Base-by-base conservation (phyloP, 2,329 filamentous ascomycete genomes). In the Pseudocercospora fuligena region DNA sequence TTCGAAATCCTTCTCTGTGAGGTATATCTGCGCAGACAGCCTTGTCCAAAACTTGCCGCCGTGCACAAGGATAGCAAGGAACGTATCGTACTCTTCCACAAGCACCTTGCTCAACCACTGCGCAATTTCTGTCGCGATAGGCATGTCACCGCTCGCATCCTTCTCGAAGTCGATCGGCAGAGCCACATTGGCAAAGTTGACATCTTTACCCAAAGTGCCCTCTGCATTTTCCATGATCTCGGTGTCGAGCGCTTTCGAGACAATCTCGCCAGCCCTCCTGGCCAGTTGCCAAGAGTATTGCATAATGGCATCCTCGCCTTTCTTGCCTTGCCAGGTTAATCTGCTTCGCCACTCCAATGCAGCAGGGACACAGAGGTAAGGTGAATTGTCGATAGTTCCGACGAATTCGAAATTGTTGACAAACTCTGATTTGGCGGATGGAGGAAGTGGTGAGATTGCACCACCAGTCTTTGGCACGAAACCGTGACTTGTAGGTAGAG, bases 401-500 rank as follows among this genome's bases (percentile, higher is more conserved):
- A 93, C 86, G 12, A 71, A 72, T 12, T 70, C 70, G 74, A 97
- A 97, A 51, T 89, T 88, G 12, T 77, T 80, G 16, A 92, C 85
- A 69, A 92, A 97, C 0, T 78, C 75, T 8, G 85, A 85, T 73
- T 90, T 89, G 25, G 69, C 64, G 49, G 66, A 77, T n/a, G 78
- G 75, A 2, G 82, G 80, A 25, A 85, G 65, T 29, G 82, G 78
- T 62, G 78, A 81, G 29, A 75, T 72, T 54, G 40, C 61, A 14
- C 19, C 61, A 3, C 63, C 69, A 4, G 63, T 70, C n/a, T 60
- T 61, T 0, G 92, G 84, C 0, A 86, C 75, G 78, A 92, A 97
- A 0, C 92, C 91, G 77, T 94, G 92, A 46, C 90, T 93, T 0
- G 93, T 97, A 0, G 93, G 92, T 31, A 96, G 78, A 0, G 92